phyloP scores from a whole-genome alignment of 2,329 filamentous ascomycete genomes.

The Talaromyces sp. region DNA sequence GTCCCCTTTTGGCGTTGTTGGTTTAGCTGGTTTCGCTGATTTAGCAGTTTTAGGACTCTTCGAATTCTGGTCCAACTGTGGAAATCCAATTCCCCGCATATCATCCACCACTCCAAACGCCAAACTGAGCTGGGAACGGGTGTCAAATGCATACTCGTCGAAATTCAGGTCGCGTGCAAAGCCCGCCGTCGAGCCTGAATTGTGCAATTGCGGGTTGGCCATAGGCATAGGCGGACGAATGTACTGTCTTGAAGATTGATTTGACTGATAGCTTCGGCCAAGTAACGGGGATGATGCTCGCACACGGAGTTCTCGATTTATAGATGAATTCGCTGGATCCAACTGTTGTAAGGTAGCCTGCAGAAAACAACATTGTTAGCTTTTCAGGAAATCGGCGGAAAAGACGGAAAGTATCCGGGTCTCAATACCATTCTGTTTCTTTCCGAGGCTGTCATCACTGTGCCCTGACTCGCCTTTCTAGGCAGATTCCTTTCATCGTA shows the following conservation, averaged over 20 bases:
- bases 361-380: not conserved
- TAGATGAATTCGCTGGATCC: not conserved
- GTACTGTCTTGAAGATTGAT: constrained; percentile 4
- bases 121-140: constrained; percentile 18
- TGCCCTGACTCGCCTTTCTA: constrained; percentile 4
- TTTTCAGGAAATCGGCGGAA: not conserved
- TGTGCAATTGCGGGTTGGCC: constrained; percentile 7
- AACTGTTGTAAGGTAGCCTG: not conserved
- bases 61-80: constrained; percentile 11
- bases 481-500: constrained; percentile 7
- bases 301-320: constrained; percentile 18
- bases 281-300: constrained; percentile 21
- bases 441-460: not conserved
- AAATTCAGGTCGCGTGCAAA: not conserved
- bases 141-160: constrained; percentile 16
- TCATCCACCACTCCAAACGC: constrained; percentile 16
- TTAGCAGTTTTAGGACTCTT: not conserved
- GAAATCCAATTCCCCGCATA: constrained; percentile 14
- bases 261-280: constrained; percentile 18
- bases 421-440: constrained; percentile 9
- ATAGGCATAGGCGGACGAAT: not conserved
- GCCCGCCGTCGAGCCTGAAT: constrained; percentile 13
- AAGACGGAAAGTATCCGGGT: not conserved
- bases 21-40: constrained; percentile 13
- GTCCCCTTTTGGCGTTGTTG: not conserved